These are phyloP conservation scores for Fraxinus xanthoxyloides DNA, from an alignment of 305 asterid species.

Conservation along the genomic window DNA sequence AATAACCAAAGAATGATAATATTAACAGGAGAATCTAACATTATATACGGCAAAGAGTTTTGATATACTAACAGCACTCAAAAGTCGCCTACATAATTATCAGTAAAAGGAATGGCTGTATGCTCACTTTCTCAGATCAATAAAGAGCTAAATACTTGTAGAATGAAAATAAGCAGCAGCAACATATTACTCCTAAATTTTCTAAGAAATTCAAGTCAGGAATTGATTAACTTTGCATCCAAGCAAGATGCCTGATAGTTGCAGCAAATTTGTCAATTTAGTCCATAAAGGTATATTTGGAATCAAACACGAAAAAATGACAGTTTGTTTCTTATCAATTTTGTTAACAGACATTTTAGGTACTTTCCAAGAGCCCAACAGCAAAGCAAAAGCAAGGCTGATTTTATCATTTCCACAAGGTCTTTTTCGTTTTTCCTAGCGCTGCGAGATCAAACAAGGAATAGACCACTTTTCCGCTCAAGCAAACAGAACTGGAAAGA, in stretches of 20 bases:
- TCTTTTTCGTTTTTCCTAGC: background rate
- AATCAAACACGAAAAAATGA: background rate
- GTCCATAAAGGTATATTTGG: background rate
- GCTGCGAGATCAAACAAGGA: background rate
- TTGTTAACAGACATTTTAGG: background rate
- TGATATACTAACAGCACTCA: background rate
- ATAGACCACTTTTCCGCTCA: no score
- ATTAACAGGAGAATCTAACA: background rate
- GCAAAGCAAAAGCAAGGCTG: background rate
- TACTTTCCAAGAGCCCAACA: background rate
- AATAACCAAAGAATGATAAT: background rate
- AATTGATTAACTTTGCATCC: background rate
- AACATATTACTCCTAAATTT: background rate
- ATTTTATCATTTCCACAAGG: background rate
- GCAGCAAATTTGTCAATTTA: background rate
- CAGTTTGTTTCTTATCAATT: conserved; percentile 25
- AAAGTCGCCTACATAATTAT: background rate
- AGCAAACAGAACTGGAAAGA: background rate
- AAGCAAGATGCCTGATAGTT: background rate
- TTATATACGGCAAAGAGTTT: background rate
- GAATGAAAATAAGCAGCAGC: background rate
- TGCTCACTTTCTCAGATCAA: background rate
- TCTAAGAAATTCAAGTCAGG: background rate
- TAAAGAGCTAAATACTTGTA: background rate
- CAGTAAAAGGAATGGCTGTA: background rate